Percentiles rank a stretch among this genome's conserved stretches.
These are phyloP conservation scores for Hippophae gyantsensis DNA, from an alignment of 306 rosid species.

Conservation along the genomic window DNA sequence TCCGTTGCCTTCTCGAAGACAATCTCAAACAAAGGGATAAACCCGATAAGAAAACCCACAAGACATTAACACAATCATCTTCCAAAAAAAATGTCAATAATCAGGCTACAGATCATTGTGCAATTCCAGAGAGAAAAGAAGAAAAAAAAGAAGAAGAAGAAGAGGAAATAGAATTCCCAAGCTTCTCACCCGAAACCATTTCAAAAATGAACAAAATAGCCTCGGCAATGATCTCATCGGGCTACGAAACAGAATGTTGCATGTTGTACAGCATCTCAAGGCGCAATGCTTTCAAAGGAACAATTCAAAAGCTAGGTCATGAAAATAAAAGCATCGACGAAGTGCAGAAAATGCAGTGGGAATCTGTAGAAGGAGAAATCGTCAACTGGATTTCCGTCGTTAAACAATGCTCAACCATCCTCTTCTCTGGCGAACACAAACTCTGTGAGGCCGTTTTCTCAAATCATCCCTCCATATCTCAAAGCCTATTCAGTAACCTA, in stretches of 20 bases:
- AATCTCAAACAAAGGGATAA: conserved; percentile 7
- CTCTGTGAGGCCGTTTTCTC: conserved; percentile 42
- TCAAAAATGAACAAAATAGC: conserved; percentile 36
- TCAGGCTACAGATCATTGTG: conserved; percentile 4
- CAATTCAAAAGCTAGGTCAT: conserved; percentile 33
- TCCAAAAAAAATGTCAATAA: conserved; percentile 19
- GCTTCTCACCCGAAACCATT: conserved; percentile 28
- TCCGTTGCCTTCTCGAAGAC: conserved; percentile 33
- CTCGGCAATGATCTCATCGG: conserved; percentile 41
- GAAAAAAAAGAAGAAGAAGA: too few species aligned
- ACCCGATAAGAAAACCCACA: conserved; percentile 2
- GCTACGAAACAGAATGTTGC: conserved; percentile 54
- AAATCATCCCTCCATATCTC: conserved; percentile 20
- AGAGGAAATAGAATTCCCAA: conserved; percentile 17
- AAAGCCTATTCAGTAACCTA: conserved; percentile 28
- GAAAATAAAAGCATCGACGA: conserved; percentile 42
- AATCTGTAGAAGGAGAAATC: conserved; percentile 43
- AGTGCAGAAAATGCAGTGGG: conserved; percentile 61
- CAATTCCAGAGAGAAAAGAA: neutral
- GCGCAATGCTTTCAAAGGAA: conserved; percentile 36
- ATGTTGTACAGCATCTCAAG: conserved; percentile 36
- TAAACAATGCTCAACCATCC: conserved; percentile 38
- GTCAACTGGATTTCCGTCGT: conserved; percentile 52
- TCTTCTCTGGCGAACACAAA: conserved; percentile 40
- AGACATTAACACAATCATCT: conserved; percentile 17